phyloP scores from a whole-genome alignment of 176 grass and related monocot species.

The Triticum turgidum region DNA sequence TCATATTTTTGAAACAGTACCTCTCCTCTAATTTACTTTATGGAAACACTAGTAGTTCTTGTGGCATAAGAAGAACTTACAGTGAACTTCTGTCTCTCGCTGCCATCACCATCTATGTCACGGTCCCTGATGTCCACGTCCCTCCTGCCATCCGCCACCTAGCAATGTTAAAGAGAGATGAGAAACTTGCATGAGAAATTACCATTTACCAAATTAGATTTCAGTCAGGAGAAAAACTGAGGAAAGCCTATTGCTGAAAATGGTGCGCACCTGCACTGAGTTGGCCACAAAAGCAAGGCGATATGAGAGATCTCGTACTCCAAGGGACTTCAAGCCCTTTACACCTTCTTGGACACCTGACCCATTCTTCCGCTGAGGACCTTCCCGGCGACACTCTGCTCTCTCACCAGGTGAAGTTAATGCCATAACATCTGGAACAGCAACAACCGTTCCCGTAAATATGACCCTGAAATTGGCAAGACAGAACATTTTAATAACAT shows the following conservation, averaged over 20 bases:
- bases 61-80: conserved; percentile 47
- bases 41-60: background rate
- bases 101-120: conserved; percentile 78
- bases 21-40: background rate
- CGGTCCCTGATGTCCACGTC: conserved; percentile 74
- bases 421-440: conserved; percentile 94
- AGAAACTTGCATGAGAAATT: background rate
- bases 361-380: conserved; percentile 73
- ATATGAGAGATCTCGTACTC: conserved; percentile 95
- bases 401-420: conserved; percentile 95
- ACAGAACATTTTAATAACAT: background rate
- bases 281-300: conserved; percentile 93
- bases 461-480: conserved; percentile 55
- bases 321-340: conserved; percentile 82
- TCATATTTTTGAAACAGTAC: background rate
- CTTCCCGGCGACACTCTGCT: conserved; percentile 90
- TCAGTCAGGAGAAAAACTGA: background rate
- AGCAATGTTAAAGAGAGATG: conserved; percentile 23
- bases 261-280: conserved; percentile 68
- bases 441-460: conserved; percentile 87
- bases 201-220: background rate
- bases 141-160: conserved; percentile 88
- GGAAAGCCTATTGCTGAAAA: background rate
- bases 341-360: conserved; percentile 83
- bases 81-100: conserved; percentile 68